Evolutionary conservation across 1,284 basidiomycete genomes (phyloP).

Genomic region (Stereum hirsutum): DNA sequence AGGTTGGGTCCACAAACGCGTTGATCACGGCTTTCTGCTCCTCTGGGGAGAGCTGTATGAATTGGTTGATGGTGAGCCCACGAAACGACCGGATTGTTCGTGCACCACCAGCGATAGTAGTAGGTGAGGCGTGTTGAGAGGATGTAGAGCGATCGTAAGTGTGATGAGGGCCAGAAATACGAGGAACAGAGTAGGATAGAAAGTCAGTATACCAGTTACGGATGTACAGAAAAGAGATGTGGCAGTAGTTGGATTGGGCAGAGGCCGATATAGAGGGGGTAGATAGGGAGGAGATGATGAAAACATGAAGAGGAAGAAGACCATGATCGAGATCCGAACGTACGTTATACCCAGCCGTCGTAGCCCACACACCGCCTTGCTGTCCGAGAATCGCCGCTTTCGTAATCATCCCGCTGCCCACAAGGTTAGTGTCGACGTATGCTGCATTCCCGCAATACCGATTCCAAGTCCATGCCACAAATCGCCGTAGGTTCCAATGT

Average conservation of each 20-base stretch:
- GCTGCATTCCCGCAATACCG: conserved; percentile 33
- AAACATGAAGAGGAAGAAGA: neutral
- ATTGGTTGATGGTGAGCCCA: neutral
- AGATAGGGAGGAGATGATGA: conserved; percentile 1
- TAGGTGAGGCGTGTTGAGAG: conserved; percentile 1
- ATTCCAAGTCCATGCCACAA: neutral
- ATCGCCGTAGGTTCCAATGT: too few relatives aligned
- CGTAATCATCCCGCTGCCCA: conserved; percentile 69
- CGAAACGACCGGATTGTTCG: too few relatives aligned
- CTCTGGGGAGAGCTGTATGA: conserved; percentile 52
- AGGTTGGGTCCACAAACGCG: conserved; percentile 40
- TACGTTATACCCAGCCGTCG: conserved; percentile 68
- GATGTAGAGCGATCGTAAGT: neutral
- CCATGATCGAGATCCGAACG: conserved; percentile 23
- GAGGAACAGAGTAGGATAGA: neutral
- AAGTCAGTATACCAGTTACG: neutral
- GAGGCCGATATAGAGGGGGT: neutral
- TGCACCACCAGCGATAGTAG: neutral
- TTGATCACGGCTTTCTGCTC: conserved; percentile 68
- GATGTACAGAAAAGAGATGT: neutral
- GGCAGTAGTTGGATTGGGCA: too few relatives aligned
- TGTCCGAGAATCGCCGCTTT: conserved; percentile 84
- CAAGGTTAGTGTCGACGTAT: conserved; percentile 84
- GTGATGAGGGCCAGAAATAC: too few relatives aligned
- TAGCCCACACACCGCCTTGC: conserved; percentile 85